These are phyloP conservation scores for Sphagnum fallax DNA, from an alignment of 228 moss, liverwort and hornwort genomes.

Conservation along the genomic window DNA sequence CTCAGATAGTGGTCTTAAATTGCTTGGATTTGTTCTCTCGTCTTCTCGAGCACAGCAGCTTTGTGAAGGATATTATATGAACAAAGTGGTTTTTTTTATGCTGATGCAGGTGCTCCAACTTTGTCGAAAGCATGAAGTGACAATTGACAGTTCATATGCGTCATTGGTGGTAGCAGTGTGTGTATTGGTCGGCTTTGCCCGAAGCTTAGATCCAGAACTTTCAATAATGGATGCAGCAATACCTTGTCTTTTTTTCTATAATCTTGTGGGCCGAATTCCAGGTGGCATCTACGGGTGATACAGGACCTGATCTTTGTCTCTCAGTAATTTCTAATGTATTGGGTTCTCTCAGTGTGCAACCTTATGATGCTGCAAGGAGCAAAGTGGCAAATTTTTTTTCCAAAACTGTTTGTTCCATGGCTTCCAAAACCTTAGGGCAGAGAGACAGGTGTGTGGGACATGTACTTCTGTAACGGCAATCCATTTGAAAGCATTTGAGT, in stretches of 20 bases:
- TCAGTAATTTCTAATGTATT: too few species aligned
- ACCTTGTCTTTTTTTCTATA: conserved; percentile 86
- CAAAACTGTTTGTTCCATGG: too few species aligned
- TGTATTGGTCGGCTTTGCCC: conserved; percentile 86
- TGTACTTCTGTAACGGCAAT: too few species aligned
- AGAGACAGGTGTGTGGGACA: too few species aligned
- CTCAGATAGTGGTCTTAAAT: neutral
- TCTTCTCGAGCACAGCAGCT: neutral
- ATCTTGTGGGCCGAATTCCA: conserved; percentile 82
- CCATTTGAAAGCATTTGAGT: too few species aligned
- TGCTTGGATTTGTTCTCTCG: neutral
- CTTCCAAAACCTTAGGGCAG: too few species aligned
- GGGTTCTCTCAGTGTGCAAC: too few species aligned
- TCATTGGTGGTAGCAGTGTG: conserved; percentile 84
- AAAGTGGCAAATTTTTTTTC: too few species aligned
- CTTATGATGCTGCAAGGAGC: too few species aligned
- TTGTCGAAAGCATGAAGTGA: conserved; percentile 90
- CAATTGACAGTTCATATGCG: conserved; percentile 89
- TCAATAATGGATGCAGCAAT: conserved; percentile 98
- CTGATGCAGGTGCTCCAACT: conserved; percentile 68
- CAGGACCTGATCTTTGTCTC: too few species aligned
- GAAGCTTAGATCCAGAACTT: conserved; percentile 78
- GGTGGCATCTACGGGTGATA: conserved; percentile 84
- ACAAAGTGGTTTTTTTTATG: neutral
- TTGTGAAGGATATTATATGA: too few species aligned